phyloP scores from a whole-genome alignment of 139 green algal genomes.

The Coelastrella sp. region DNA sequence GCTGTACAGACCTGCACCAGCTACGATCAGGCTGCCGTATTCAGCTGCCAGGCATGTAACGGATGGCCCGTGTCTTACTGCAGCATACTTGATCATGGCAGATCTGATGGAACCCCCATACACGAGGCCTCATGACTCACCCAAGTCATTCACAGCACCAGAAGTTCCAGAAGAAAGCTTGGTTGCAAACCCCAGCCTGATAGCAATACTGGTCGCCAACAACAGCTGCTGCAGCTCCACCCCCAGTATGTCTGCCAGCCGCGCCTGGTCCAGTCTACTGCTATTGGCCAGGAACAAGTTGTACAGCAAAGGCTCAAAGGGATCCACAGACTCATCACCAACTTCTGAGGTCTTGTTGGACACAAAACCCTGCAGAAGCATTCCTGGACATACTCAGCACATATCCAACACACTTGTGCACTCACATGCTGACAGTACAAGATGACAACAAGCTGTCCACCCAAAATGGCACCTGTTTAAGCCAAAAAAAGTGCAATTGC shows the following conservation, averaged over 20 bases:
- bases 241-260: conserved; percentile 63
- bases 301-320: conserved; percentile 93
- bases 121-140: too few relatives aligned
- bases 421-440: too few relatives aligned
- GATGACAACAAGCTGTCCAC: too few relatives aligned
- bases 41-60: too few relatives aligned
- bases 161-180: conserved; percentile 36
- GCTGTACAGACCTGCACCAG: too few relatives aligned
- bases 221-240: conserved; percentile 69
- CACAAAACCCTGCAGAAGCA: conserved; percentile 84
- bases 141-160: background rate
- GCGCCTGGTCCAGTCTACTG: conserved; percentile 58
- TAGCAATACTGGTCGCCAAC: conserved; percentile 78
- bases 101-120: too few relatives aligned
- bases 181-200: conserved; percentile 80
- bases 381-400: background rate
- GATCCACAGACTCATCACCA: conserved; percentile 68
- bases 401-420: too few relatives aligned
- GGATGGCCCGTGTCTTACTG: too few relatives aligned
- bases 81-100: too few relatives aligned
- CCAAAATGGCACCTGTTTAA: too few relatives aligned
- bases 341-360: conserved; percentile 83
- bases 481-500: too few relatives aligned
- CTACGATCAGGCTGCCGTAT: too few relatives aligned
- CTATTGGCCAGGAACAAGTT: conserved; percentile 91